phyloP scores from a whole-genome alignment of 2,329 filamentous ascomycete species.

The Ceratocystis alfenasii region DNA sequence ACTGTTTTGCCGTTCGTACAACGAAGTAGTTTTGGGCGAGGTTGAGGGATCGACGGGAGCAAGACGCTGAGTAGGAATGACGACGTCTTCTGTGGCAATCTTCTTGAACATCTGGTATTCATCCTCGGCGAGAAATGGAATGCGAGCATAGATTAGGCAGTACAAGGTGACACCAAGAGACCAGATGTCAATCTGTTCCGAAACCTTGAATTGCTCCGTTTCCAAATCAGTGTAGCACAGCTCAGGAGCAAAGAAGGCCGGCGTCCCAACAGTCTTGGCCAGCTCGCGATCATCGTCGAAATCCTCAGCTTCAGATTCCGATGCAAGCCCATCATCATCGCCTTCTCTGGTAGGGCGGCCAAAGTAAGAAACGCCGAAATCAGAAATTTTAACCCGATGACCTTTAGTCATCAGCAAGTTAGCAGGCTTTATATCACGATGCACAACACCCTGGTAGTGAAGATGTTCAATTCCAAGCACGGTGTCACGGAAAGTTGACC shows the following conservation, averaged over 20 bases:
- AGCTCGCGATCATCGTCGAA: slow-evolving; percentile 88
- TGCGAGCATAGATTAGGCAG: slow-evolving; percentile 84
- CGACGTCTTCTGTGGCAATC: slow-evolving; percentile 85
- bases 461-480: slow-evolving; percentile 88
- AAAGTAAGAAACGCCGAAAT: slow-evolving; percentile 97
- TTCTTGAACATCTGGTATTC: slow-evolving; percentile 84
- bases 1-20: slow-evolving; percentile 46
- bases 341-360: slow-evolving; percentile 76
- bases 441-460: slow-evolving; percentile 74
- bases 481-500: slow-evolving; percentile 80
- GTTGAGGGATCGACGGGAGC: slow-evolving; percentile 56
- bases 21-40: slow-evolving; percentile 42
- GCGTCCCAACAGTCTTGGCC: slow-evolving; percentile 96
- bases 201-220: slow-evolving; percentile 61
- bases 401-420: slow-evolving; percentile 81
- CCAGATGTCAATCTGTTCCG: slow-evolving; percentile 93
- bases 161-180: slow-evolving; percentile 92
- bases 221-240: slow-evolving; percentile 78
- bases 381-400: slow-evolving; percentile 89
- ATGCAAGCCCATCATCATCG: slow-evolving; percentile 60
- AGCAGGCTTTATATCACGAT: slow-evolving; percentile 76
- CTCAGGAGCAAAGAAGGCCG: slow-evolving; percentile 94
- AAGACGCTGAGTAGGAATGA: slow-evolving; percentile 73
- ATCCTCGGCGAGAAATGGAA: slow-evolving; percentile 84
- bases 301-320: slow-evolving; percentile 72